Percentiles rank a stretch among this genome's conserved stretches.
Evolutionary conservation across 768 basidiomycete genomes (phyloP).

Genomic region (Lentinula sp.): DNA sequence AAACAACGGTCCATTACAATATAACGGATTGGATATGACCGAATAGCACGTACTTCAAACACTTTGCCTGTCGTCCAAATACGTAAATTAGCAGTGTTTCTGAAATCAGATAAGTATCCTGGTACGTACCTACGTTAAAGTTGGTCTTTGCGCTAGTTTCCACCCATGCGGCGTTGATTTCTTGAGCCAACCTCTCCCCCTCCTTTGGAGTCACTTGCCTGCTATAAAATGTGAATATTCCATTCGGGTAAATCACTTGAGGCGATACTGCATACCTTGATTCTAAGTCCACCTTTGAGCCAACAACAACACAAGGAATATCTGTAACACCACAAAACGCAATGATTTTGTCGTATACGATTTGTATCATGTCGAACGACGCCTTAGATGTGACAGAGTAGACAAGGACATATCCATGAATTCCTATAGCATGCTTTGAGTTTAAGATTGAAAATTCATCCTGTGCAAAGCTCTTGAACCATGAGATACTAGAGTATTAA

Average conservation of each 20-base stretch:
- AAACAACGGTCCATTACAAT: neutral
- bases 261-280: constrained; percentile 50
- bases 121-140: constrained; percentile 75
- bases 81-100: constrained; percentile 1
- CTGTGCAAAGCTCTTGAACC: constrained; percentile 30
- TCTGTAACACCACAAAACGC: constrained; percentile 78
- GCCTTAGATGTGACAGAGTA: constrained; percentile 87
- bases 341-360: constrained; percentile 90
- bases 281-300: constrained; percentile 83
- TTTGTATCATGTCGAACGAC: constrained; percentile 93
- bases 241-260: constrained; percentile 4
- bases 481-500: neutral
- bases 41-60: constrained; percentile 43
- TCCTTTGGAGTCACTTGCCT: constrained; percentile 75
- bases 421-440: constrained; percentile 91
- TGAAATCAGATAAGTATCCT: neutral
- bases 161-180: constrained; percentile 71
- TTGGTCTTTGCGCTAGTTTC: constrained; percentile 89
- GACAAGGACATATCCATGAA: constrained; percentile 95
- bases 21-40: no score
- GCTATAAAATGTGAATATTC: constrained; percentile 17
- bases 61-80: constrained; percentile 52
- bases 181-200: constrained; percentile 67
- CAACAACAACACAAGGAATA: constrained; percentile 92
- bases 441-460: constrained; percentile 96